Percentiles rank a stretch among this genome's conserved stretches.
These are phyloP conservation scores for Digitaria exilis DNA, from an alignment of 202 grass and related monocot species.

Conservation along the genomic window DNA sequence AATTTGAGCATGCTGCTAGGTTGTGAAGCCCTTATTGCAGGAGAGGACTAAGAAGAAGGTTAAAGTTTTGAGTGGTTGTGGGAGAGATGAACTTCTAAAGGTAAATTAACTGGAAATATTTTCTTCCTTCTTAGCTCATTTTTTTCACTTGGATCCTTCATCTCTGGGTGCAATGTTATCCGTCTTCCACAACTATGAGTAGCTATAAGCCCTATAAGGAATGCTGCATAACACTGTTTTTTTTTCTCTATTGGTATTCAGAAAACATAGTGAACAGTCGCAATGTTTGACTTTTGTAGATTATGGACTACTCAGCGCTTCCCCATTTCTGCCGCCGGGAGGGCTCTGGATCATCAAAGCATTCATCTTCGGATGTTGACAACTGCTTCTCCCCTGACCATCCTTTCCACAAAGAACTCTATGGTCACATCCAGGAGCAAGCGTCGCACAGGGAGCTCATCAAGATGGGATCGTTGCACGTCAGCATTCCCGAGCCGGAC, in stretches of 20 bases:
- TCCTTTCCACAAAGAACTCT: slow-evolving; percentile 92
- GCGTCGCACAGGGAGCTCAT: slow-evolving; percentile 44
- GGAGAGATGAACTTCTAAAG: slow-evolving; percentile 90
- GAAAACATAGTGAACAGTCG: neutral
- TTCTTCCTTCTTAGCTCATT: neutral
- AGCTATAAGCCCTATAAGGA: neutral
- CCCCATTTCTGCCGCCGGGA: slow-evolving; percentile 89
- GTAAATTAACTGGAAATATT: slow-evolving; percentile 32
- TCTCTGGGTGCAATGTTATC: neutral
- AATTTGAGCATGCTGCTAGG: slow-evolving; percentile 54
- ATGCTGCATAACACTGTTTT: slow-evolving; percentile 2
- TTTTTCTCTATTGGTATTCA: slow-evolving; percentile 13
- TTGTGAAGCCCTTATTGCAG: slow-evolving; percentile 95
- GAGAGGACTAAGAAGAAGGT: slow-evolving; percentile 97
- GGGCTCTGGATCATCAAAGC: slow-evolving; percentile 70
- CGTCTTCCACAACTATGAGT: neutral
- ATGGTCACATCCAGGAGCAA: slow-evolving; percentile 68
- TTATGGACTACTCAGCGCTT: slow-evolving; percentile 74
- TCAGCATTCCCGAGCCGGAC: slow-evolving; percentile 63
- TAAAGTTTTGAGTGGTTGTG: slow-evolving; percentile 77
- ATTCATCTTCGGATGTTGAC: slow-evolving; percentile 36
- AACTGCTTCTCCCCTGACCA: slow-evolving; percentile 79
- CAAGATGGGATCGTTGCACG: slow-evolving; percentile 83
- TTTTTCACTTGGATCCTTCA: neutral
- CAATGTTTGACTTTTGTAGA: slow-evolving; percentile 36